Evolutionary conservation across 768 basidiomycete species (phyloP), one percentile per base, ranked within the genome.

Genomic region (Podaxis sp.): DNA sequence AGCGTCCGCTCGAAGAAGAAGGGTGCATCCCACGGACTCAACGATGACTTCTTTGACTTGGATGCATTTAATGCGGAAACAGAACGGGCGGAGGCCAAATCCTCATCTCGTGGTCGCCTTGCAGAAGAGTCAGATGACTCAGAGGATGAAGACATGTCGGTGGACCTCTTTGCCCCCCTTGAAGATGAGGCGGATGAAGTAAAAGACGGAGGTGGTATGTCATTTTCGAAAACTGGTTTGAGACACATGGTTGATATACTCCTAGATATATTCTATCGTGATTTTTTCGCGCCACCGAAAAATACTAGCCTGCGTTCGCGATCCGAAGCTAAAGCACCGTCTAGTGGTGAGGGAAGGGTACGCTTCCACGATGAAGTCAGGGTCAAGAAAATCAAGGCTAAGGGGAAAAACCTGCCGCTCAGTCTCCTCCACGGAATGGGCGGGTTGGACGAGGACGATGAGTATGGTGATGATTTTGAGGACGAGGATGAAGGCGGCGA

Each of bases 11-110:
- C 66, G 66, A 71, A 70, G 58, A 68, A 68, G 53, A 68, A 66
- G 61, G 64, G 60, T 46, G 66, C 67, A 56, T 50, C 55, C 24
- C 68, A 73, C 46, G 81, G 82, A 48, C 83, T 98, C 30, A 89
- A 98, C 73, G 96, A 99, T 71, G 86, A 81, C 13, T 99, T 99
- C 78, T 99, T 99, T 75, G 83, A 90, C 65, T 82, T 99, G 52
- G 85, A 86, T 30, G 81, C 86, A 20, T 99, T 99, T 80, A 97
- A 99, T 69, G 82, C 87, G 2, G 87, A 95, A 72, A 89, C 89
- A 2, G 91, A 93, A 72, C 85, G 84, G 66, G 84, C 87, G 2
- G 95, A 96, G 73, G 84, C 87, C 13, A 82, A 75, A 62, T 79
- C 77, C 15, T 80, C 84, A 10, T 87, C 87, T 2, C 78, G 78